A percentile compares a stretch with the other conserved stretches of the same genome.
phyloP scores from a whole-genome alignment of 164 flowering plant genomes.

The Vitis rupestris region DNA sequence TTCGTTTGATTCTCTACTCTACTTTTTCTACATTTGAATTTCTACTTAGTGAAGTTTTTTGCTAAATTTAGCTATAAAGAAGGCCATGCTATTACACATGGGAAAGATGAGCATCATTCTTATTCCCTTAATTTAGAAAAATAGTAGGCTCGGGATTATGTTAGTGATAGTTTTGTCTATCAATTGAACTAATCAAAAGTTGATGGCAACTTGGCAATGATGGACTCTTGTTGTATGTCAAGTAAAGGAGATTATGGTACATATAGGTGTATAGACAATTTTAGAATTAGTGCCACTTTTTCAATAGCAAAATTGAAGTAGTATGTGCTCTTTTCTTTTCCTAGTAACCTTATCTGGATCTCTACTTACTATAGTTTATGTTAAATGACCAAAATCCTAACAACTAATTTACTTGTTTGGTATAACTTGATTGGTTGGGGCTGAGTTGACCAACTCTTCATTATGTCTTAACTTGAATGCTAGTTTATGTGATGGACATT shows the following conservation, averaged over 20 bases:
- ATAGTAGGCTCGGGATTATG: slow-evolving; percentile 97
- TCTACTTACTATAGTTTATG: too few species aligned
- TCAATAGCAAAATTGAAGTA: slow-evolving; percentile 78
- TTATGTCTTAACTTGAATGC: not conserved
- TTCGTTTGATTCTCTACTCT: not conserved
- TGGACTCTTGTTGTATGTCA: slow-evolving; percentile 47
- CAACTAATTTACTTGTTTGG: not conserved
- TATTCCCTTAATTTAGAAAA: slow-evolving; percentile 84
- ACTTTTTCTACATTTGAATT: not conserved
- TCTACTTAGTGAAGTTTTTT: slow-evolving; percentile 5
- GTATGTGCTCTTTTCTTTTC: slow-evolving; percentile 27
- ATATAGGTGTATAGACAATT: slow-evolving; percentile 62
- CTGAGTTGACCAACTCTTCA: not conserved
- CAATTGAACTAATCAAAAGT: slow-evolving; percentile 82
- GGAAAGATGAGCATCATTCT: slow-evolving; percentile 80
- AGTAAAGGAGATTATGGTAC: slow-evolving; percentile 61
- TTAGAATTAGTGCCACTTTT: slow-evolving; percentile 67
- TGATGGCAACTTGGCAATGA: slow-evolving; percentile 62
- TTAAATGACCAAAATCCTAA: too few species aligned
- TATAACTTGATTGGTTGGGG: not conserved
- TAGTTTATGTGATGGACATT: not conserved
- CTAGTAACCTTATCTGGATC: not conserved
- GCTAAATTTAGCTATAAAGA: slow-evolving; percentile 66
- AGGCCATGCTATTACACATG: slow-evolving; percentile 83
- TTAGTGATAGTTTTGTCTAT: slow-evolving; percentile 87